A percentile compares a stretch with the other conserved stretches of the same genome.
These are phyloP conservation scores for Cytospora chrysosperma DNA, from an alignment of 2,329 filamentous ascomycete species.

Conservation along the genomic window DNA sequence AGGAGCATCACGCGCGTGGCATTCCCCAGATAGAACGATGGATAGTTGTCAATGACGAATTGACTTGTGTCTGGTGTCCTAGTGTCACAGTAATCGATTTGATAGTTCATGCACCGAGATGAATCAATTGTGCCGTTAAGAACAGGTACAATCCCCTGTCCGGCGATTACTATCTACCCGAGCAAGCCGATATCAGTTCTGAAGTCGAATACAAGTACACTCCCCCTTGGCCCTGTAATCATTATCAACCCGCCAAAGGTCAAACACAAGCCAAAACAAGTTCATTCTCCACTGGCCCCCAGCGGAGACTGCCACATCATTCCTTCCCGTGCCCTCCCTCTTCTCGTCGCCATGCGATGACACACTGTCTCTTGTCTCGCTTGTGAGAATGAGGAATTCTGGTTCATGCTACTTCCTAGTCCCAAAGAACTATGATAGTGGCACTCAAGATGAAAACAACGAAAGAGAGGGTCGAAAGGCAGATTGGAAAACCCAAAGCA, in stretches of 20 bases:
- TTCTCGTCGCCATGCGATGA: not conserved
- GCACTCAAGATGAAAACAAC: not conserved
- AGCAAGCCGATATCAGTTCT: not conserved
- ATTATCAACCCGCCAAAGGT: too few species aligned
- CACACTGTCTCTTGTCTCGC: not conserved
- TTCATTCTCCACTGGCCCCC: not conserved
- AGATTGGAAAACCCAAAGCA: not conserved
- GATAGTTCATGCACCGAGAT: slow-evolving; percentile 2
- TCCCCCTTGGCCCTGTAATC: too few species aligned
- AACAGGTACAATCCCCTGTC: not conserved
- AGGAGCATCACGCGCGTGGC: not conserved
- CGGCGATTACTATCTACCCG: not conserved
- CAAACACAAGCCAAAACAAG: not conserved
- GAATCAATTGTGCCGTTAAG: not conserved
- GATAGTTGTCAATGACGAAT: slow-evolving; percentile 17
- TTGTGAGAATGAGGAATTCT: not conserved
- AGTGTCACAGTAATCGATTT: slow-evolving; percentile 29
- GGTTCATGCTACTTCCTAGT: not conserved
- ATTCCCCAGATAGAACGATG: slow-evolving; percentile 17
- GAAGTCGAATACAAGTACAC: too few species aligned
- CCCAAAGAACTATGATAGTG: not conserved
- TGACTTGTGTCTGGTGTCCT: slow-evolving; percentile 34
- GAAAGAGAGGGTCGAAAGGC: not conserved
- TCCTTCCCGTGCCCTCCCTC: not conserved
- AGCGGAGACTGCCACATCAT: not conserved